phyloP scores from a whole-genome alignment of 2,329 filamentous ascomycete species.

The Aspergillus spinulosporus region DNA sequence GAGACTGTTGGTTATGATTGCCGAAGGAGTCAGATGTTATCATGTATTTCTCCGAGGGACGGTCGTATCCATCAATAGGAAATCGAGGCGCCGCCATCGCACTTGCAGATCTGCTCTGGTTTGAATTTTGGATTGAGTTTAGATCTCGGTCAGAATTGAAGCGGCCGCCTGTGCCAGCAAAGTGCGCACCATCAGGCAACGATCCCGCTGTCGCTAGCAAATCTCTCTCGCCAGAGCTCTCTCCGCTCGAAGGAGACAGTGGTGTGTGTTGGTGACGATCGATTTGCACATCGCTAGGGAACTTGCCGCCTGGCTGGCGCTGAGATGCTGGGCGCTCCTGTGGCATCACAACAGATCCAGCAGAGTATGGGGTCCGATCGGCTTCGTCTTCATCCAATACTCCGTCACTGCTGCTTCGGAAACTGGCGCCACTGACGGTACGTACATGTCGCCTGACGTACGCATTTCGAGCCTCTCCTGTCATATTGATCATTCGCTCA shows the following conservation, averaged over 20 bases:
- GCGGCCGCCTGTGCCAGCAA: slow-evolving; percentile 25
- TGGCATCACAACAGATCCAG: slow-evolving; percentile 48
- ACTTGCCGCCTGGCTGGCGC: slow-evolving; percentile 89
- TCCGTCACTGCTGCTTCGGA: slow-evolving; percentile 71
- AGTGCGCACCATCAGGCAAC: slow-evolving; percentile 50
- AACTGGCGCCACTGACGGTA: slow-evolving; percentile 67
- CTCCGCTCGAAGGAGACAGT: slow-evolving; percentile 76
- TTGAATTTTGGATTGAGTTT: slow-evolving; percentile 15
- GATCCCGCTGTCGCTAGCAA: slow-evolving; percentile 60
- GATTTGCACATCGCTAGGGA: slow-evolving; percentile 90
- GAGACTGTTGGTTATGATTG: slow-evolving; percentile 25
- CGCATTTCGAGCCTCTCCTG: slow-evolving; percentile 80
- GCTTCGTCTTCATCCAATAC: slow-evolving; percentile 72
- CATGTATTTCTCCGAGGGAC: slow-evolving; percentile 57
- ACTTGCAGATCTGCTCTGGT: slow-evolving; percentile 18
- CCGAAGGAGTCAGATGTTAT: slow-evolving; percentile 40
- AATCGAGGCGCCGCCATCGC: slow-evolving; percentile 13
- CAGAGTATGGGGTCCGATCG: slow-evolving; percentile 65
- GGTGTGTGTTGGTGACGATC: slow-evolving; percentile 80
- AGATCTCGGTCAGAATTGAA: slow-evolving; percentile 28
- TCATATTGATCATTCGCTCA: slow-evolving; percentile 82
- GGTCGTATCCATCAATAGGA: slow-evolving; percentile 34
- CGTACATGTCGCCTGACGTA: slow-evolving; percentile 82
- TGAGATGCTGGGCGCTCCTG: slow-evolving; percentile 42
- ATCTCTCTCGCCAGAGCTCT: slow-evolving; percentile 69